phyloP scores from a whole-genome alignment of 2,329 filamentous ascomycete species.

The Fusarium devonianum region DNA sequence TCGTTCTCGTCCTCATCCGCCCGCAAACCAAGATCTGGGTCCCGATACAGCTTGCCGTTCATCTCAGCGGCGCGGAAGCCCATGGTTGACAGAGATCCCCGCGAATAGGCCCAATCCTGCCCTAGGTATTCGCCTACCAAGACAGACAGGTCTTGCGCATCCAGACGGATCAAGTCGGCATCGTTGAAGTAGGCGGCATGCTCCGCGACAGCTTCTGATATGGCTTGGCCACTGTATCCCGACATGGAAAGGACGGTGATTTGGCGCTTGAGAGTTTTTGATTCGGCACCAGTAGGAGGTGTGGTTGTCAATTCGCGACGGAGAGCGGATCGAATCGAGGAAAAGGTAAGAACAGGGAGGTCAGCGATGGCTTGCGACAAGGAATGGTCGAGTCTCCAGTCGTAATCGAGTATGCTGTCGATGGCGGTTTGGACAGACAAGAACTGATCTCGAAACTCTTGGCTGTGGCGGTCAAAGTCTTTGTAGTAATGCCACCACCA shows the following conservation, averaged over 20 bases:
- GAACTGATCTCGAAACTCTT: slow-evolving; percentile 43
- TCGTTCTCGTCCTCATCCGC: slow-evolving; percentile 47
- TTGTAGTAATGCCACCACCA: slow-evolving; percentile 53
- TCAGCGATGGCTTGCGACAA: slow-evolving; percentile 48
- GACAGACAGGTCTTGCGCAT: slow-evolving; percentile 73
- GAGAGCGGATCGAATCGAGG: slow-evolving; percentile 42
- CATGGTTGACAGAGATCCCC: slow-evolving; percentile 60
- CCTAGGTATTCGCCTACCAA: slow-evolving; percentile 75
- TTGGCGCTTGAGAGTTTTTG: slow-evolving; percentile 48
- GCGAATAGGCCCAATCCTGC: slow-evolving; percentile 59
- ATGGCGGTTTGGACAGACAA: slow-evolving; percentile 39
- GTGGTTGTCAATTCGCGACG: slow-evolving; percentile 41
- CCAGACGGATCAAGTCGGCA: slow-evolving; percentile 73
- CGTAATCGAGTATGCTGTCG: slow-evolving; percentile 42
- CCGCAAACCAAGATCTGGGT: slow-evolving; percentile 48
- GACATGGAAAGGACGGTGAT: slow-evolving; percentile 49
- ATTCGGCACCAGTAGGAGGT: slow-evolving; percentile 43
- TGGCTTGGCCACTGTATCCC: slow-evolving; percentile 49
- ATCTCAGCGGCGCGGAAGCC: slow-evolving; percentile 64
- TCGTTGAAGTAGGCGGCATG: slow-evolving; percentile 66
- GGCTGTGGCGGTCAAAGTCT: slow-evolving; percentile 43
- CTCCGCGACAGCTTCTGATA: slow-evolving; percentile 62
- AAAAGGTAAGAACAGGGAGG: slow-evolving; percentile 45
- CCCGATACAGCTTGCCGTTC: slow-evolving; percentile 60
- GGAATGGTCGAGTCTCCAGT: slow-evolving; percentile 44